Base-by-base conservation (phyloP, 1,284 basidiomycete species). In the Apiotrichum mycotoxinovorans region DNA sequence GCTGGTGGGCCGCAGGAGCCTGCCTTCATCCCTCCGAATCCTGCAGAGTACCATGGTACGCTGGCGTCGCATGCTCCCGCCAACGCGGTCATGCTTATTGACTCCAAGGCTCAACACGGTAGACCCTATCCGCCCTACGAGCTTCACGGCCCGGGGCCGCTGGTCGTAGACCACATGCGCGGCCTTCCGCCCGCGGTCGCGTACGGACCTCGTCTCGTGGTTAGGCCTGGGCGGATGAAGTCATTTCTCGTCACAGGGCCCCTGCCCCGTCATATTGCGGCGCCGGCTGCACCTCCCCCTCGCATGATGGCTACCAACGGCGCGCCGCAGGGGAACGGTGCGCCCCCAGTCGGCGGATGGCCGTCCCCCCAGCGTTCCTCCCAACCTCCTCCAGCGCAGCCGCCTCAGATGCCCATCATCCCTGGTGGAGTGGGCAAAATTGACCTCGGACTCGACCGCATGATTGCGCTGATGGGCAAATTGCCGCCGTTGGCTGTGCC, bases 401-500 rank as follows among this genome's bases (percentile, higher is more conserved):
- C 37, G 37, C 18, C 37, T 18, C 42, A 44, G 11, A 12, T 9
- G 46, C 33, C 30, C 23, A 26, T 25, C 9, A 25, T 47, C 45
- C 47, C 47, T 4, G 47, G 38, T 34, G 69, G 70, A 1, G 59
- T 61, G 1, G 69, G 68, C 34, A 69, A 69, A 57, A 92, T 97
- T 70, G 85, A 89, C 62, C 84, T 96, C 11, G 85, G 86, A 1
- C 81, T 96, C 1, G 80, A 85, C 40, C 84, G 91, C 5, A 85
- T 97, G 64, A 72, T 72, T 23, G 74, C 64, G 7, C 80, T 96
- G 2, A 81, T 87, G 51, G 60, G 71, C 5, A 73, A 81, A 52
- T 80, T 97, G 2, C 85, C 85, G 0, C 79, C 82, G 0, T 86
- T 88, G 67, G 83, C 79, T 0, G 84, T 91, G 2, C 94, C 93